A percentile compares a stretch with the other conserved stretches of the same genome.
Evolutionary conservation across 2,329 filamentous ascomycete species (phyloP).

Genomic region (Sclerotinia borealis): DNA sequence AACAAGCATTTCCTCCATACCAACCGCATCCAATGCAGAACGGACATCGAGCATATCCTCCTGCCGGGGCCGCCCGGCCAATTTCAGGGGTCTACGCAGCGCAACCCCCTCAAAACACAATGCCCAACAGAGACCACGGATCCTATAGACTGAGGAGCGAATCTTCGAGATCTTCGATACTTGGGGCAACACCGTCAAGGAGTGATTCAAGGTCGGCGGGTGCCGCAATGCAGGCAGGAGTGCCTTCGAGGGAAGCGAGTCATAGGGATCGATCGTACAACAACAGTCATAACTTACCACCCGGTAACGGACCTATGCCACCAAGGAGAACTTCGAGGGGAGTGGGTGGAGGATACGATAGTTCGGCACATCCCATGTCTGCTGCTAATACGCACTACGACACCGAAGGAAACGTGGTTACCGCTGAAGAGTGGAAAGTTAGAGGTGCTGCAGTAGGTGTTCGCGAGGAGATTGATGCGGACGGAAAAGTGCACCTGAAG

Average conservation of each 20-base stretch:
- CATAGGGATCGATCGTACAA: slow-evolving; percentile 64
- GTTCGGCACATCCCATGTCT: slow-evolving; percentile 21
- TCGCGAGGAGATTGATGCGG: slow-evolving; percentile 76
- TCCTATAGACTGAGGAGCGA: slow-evolving; percentile 53
- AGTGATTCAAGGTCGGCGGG: slow-evolving; percentile 55
- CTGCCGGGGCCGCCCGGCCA: slow-evolving; percentile 36
- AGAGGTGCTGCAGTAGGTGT: slow-evolving; percentile 82
- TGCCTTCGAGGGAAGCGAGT: slow-evolving; percentile 62
- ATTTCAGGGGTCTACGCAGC: slow-evolving; percentile 42
- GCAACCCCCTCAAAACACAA: slow-evolving; percentile 36
- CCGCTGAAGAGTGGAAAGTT: slow-evolving; percentile 93
- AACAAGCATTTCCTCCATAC: slow-evolving; percentile 38
- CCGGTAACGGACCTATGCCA: slow-evolving; percentile 58
- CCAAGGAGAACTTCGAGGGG: slow-evolving; percentile 72
- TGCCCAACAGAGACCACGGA: slow-evolving; percentile 34
- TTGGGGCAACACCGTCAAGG: slow-evolving; percentile 46
- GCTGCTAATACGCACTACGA: slow-evolving; percentile 42
- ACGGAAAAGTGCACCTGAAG: slow-evolving; percentile 72
- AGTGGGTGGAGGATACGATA: slow-evolving; percentile 51
- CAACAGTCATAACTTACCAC: slow-evolving; percentile 44
- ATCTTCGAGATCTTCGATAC: slow-evolving; percentile 50
- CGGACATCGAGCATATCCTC: slow-evolving; percentile 33
- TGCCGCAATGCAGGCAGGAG: slow-evolving; percentile 50
- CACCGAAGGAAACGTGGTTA: slow-evolving; percentile 49
- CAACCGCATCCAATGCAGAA: slow-evolving; percentile 38